Evolutionary conservation across 192 early-diverging fungal species (phyloP).

Genomic region (Fimicolochytrium jonesii): DNA sequence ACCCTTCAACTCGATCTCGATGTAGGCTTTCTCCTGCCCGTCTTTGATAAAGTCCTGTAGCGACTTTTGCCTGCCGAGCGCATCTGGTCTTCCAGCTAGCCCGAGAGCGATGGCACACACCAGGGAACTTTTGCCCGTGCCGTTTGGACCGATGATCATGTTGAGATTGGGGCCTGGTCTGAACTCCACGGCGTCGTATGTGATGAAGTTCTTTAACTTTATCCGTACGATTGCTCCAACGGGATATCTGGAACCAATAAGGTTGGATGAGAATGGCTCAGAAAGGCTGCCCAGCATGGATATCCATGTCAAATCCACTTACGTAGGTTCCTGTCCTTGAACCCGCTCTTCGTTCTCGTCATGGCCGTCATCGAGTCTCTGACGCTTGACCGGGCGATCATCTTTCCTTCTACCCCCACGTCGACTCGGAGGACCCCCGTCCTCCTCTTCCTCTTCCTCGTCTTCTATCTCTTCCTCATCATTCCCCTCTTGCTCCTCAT

Average conservation of each 20-base stretch:
- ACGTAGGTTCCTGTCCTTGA: not conserved
- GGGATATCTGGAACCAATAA: constrained; percentile 20
- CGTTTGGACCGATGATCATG: constrained; percentile 95
- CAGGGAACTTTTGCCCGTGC: constrained; percentile 92
- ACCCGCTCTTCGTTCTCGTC: not conserved
- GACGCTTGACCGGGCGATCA: not conserved
- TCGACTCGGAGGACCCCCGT: not conserved
- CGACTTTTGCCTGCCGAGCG: constrained; percentile 84
- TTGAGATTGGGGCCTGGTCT: constrained; percentile 90
- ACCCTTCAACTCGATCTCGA: constrained; percentile 84
- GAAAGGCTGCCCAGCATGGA: not conserved
- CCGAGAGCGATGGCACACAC: constrained; percentile 96
- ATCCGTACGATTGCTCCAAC: constrained; percentile 70
- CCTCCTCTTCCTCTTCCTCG: not conserved
- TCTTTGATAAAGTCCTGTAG: constrained; percentile 91
- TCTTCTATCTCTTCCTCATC: not conserved
- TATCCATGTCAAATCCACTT: not conserved
- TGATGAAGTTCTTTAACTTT: constrained; percentile 87
- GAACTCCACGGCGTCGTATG: constrained; percentile 83
- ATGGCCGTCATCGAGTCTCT: not conserved
- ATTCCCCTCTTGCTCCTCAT: not conserved
- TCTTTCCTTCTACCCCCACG: not conserved
- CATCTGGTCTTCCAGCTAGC: constrained; percentile 68
- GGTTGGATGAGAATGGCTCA: not conserved
- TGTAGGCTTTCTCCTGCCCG: constrained; percentile 67